These are phyloP conservation scores for Citrullus amarus DNA, from an alignment of 306 rosid genomes.

Conservation along the genomic window DNA sequence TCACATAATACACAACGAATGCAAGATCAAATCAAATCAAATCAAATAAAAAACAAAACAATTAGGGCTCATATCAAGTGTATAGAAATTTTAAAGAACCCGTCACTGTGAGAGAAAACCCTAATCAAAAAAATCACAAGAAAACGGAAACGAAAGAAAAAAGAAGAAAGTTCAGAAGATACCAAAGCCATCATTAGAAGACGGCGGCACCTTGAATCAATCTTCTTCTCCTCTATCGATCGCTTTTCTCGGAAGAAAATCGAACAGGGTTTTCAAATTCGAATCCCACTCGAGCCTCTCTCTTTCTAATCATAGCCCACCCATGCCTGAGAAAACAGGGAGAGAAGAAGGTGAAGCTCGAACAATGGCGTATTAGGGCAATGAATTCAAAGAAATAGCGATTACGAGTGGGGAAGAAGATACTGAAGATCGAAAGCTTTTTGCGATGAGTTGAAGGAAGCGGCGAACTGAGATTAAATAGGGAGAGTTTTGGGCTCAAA, in stretches of 20 bases:
- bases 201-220: conserved; percentile 39
- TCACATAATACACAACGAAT: conserved; percentile 20
- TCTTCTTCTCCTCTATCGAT: neutral
- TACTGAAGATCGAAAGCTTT: neutral
- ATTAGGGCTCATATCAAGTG: conserved; percentile 79
- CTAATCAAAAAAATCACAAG: neutral
- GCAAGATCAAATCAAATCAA: conserved; percentile 4
- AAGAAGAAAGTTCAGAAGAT: conserved; percentile 22
- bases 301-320: conserved; percentile 66
- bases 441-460: neutral
- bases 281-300: conserved; percentile 68
- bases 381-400: neutral
- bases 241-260: neutral
- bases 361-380: neutral
- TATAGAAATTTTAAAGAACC: conserved; percentile 23
- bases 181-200: conserved; percentile 27
- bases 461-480: conserved; percentile 1
- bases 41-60: neutral
- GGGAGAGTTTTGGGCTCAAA: neutral
- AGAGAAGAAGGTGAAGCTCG: neutral
- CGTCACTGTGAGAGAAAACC: conserved; percentile 29
- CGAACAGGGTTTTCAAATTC: conserved; percentile 11
- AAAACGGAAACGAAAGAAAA: neutral
- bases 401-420: neutral
- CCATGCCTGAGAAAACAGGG: neutral